Evolutionary conservation across 176 grass and related monocot genomes (phyloP), one percentile per base, ranked within the genome.

Genomic region (Miscanthus lutarioriparius): DNA sequence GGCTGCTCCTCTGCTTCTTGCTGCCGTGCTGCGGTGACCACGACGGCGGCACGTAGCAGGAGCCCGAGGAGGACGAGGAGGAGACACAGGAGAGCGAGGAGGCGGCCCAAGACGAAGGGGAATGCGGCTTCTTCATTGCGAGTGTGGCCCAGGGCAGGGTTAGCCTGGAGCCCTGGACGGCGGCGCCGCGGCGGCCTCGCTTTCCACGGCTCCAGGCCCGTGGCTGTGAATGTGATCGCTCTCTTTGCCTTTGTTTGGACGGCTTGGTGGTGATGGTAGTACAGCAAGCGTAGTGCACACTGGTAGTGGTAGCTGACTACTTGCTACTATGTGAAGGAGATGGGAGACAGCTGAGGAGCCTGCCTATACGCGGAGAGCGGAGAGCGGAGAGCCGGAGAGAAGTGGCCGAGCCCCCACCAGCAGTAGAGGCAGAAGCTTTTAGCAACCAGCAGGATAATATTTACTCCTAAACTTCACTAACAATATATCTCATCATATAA

Each of bases 1-100:
- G 41, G 64, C 15, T 40, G 71, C 58, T 73, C 72, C 66, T 86
- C 80, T 56, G 87, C 48, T 66, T 72, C 87, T 58, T 89, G 41
- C 30, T 76, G 49, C 9, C 28, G 41, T 2, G 13, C 58, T 41
- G 33, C 26, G 56, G 73, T 47, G 27, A 17, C 37, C 39, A 59
- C 70, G 43, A 19, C 71, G 82, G 38, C 78, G 86, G 77, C 33
- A 27, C 84, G 86, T 84, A 75, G 76, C 64, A 48, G 38, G 75
- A 91, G 58, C 61, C 73, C 16, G 45, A 23, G n/a, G 78, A 39
- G 56, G 76, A 84, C 16, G 78, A 77, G 26, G 78, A 77, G 26
- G 47, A 82, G 16, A 22, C 66, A 3, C 48, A 40, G 48, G 79
- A 81, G 64, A 70, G 67, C 11, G 64, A 35, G 11, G 78, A 15